These are phyloP conservation scores for Aureobasidium musti DNA, from an alignment of 2,329 filamentous ascomycete genomes.

Conservation along the genomic window DNA sequence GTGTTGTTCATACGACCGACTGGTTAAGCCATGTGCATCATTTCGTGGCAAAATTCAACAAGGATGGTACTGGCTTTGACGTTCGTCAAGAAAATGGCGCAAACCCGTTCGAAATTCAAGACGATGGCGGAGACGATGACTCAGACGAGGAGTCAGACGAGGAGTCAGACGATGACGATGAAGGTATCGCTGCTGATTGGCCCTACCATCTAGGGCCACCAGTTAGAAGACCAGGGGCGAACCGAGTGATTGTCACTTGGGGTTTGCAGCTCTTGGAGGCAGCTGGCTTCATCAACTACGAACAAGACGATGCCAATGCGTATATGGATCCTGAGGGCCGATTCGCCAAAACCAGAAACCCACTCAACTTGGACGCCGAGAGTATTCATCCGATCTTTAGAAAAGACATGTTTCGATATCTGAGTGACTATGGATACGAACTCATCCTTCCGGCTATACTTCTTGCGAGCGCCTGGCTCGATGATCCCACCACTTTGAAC, in stretches of 20 bases:
- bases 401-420: neutral
- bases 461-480: neutral
- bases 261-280: neutral
- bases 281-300: neutral
- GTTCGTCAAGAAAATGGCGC: neutral
- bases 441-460: neutral
- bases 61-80: neutral
- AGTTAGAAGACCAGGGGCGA: too few species aligned
- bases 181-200: neutral
- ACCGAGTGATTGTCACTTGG: neutral
- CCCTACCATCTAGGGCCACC: neutral
- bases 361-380: too few species aligned
- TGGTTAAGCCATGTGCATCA: neutral
- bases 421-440: neutral
- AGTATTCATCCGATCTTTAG: neutral
- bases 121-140: too few species aligned
- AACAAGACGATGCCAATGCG: neutral
- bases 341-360: neutral
- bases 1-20: neutral
- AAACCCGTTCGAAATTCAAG: too few species aligned
- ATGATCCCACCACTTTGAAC: neutral
- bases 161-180: too few species aligned
- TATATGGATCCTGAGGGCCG: neutral
- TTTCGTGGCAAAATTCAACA: neutral
- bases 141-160: too few species aligned